phyloP scores from a whole-genome alignment of 345 rosid species.

The Eucalyptus tenuipes region DNA sequence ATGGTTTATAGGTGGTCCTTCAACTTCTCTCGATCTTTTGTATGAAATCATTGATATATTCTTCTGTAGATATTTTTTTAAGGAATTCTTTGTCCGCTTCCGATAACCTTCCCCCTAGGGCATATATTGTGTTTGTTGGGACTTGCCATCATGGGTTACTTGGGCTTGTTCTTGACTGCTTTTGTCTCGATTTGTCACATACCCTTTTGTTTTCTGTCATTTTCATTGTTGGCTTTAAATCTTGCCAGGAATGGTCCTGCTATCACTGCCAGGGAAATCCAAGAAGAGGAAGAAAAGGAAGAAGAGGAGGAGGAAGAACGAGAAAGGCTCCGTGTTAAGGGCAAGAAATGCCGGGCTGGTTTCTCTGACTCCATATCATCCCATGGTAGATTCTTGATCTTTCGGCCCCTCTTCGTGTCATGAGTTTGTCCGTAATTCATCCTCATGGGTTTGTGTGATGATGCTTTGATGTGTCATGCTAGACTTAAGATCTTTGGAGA shows the following conservation, averaged over 20 bases:
- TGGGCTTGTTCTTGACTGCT: not conserved
- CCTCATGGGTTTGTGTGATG: not conserved
- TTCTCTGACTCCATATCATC: slow-evolving; percentile 32
- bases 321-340: not conserved
- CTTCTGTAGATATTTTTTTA: not conserved
- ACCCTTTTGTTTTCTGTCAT: not conserved
- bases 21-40: not conserved
- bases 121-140: not conserved
- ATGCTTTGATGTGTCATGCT: not conserved
- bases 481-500: slow-evolving; percentile 18
- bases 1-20: not conserved
- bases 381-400: slow-evolving; percentile 17
- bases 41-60: not conserved
- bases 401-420: not conserved
- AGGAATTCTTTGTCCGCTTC: not conserved
- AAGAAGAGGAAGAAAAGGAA: not conserved
- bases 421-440: not conserved
- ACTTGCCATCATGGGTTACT: not conserved
- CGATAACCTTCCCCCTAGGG: not conserved
- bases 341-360: slow-evolving; percentile 29
- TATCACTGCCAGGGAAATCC: not conserved
- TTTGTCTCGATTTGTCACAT: not conserved
- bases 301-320: slow-evolving; percentile 2
- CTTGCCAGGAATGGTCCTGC: slow-evolving; percentile 12
- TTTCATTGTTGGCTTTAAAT: not conserved